Evolutionary conservation across 768 basidiomycete genomes (phyloP).

Genomic region (Boletus tomentosulus): DNA sequence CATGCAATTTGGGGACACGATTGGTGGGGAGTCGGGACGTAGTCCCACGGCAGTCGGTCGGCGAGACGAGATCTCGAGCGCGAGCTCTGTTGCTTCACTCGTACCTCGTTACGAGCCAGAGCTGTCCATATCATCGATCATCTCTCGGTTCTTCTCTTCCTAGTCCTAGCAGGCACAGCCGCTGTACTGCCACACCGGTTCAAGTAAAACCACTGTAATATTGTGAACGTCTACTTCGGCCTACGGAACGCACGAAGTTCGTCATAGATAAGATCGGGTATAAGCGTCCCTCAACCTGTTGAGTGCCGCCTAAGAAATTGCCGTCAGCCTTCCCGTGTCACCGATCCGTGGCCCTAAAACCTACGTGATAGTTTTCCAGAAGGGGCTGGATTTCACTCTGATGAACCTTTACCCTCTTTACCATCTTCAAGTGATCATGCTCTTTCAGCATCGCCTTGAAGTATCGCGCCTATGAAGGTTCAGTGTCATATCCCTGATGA

Average conservation of each 20-base stretch:
- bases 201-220: neutral
- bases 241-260: neutral
- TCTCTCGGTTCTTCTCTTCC: too few relatives aligned
- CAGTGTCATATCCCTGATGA: neutral
- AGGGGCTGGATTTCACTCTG: constrained; percentile 59
- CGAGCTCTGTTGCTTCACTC: too few relatives aligned
- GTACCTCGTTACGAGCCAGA: too few relatives aligned
- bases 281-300: constrained; percentile 26
- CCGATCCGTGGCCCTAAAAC: constrained; percentile 7
- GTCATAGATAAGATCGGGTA: constrained; percentile 11
- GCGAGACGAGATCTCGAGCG: too few relatives aligned
- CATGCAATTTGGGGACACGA: too few relatives aligned
- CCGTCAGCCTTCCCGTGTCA: constrained; percentile 1
- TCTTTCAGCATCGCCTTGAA: constrained; percentile 81
- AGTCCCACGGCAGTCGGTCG: too few relatives aligned
- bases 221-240: neutral
- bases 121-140: too few relatives aligned
- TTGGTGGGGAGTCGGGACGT: too few relatives aligned
- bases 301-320: constrained; percentile 25
- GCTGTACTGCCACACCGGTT: neutral
- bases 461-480: constrained; percentile 60
- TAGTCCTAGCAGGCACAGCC: too few relatives aligned
- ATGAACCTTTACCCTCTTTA: constrained; percentile 64
- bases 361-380: constrained; percentile 63
- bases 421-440: constrained; percentile 62